Evolutionary conservation across 306 rosid species (phyloP).

Genomic region (Fragaria nilgerrensis): DNA sequence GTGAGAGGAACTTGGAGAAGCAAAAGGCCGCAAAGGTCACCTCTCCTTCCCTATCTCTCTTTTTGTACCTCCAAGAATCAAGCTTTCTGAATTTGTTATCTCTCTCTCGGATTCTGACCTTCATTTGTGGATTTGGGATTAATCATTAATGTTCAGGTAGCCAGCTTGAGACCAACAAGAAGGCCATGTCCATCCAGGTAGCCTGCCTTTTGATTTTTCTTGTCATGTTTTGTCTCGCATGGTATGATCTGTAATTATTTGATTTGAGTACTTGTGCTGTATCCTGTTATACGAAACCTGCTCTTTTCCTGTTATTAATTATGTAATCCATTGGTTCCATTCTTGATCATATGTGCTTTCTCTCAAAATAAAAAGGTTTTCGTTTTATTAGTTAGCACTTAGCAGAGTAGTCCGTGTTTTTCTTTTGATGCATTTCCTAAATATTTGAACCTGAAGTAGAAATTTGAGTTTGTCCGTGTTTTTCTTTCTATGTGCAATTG

Average conservation of each 20-base stretch:
- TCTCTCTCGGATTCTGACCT: constrained; percentile 2
- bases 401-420: not conserved
- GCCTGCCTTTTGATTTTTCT: not conserved
- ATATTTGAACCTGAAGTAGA: not conserved
- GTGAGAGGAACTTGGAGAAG: constrained; percentile 81
- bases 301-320: not conserved
- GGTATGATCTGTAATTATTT: not conserved
- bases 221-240: not conserved
- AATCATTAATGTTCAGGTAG: constrained; percentile 40
- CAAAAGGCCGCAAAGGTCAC: constrained; percentile 51
- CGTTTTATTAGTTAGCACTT: too few species aligned
- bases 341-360: not conserved
- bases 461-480: not conserved
- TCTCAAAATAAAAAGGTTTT: not conserved
- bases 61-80: not conserved
- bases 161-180: constrained; percentile 76
- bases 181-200: constrained; percentile 79
- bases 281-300: not conserved
- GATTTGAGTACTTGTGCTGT: not conserved
- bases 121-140: not conserved
- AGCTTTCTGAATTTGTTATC: not conserved
- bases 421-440: not conserved
- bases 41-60: not conserved
- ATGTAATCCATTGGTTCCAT: not conserved
- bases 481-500: not conserved